Conservation (phyloP, 2,329 filamentous ascomycete species). For the Xylariomycetidae sp. region DNA sequence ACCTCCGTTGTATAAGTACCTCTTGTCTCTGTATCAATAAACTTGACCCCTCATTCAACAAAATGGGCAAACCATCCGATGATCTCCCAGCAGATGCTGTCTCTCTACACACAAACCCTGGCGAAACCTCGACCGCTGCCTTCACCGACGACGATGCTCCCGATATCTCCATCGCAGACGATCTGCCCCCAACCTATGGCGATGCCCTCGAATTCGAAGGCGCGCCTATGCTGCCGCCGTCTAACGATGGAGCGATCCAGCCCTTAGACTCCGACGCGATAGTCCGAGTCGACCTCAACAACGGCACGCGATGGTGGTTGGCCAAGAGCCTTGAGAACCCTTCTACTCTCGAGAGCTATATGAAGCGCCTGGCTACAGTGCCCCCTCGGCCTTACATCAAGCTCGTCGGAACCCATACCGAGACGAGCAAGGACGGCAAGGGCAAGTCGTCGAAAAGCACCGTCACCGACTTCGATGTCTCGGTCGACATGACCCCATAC, state of each 20-base stretch:
- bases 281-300: conserved; percentile 23
- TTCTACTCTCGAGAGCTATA: conserved; percentile 36
- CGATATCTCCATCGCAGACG: conserved; percentile 18
- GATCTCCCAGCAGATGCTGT: conserved; percentile 16
- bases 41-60: too few species aligned
- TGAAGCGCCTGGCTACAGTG: conserved; percentile 35
- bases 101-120: conserved; percentile 23
- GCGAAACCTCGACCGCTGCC: conserved; percentile 11
- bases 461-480: conserved; percentile 54
- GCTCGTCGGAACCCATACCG: conserved; percentile 47
- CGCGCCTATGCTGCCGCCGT: conserved; percentile 13
- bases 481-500: conserved; percentile 52
- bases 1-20: too few species aligned
- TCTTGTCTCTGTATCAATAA: too few species aligned
- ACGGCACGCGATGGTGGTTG: conserved; percentile 36
- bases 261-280: conserved; percentile 12
- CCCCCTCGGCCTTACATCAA: conserved; percentile 50
- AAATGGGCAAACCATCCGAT: conserved; percentile 21
- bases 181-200: conserved; percentile 24
- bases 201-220: conserved; percentile 16
- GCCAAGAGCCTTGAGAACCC: conserved; percentile 40
- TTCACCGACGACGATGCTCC: conserved; percentile 20
- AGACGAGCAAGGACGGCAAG: conserved; percentile 34
- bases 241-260: conserved; percentile 1
- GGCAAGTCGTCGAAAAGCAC: conserved; percentile 40